phyloP scores from a whole-genome alignment of 1,284 basidiomycete species.

The Ganoderma resinaceum region DNA sequence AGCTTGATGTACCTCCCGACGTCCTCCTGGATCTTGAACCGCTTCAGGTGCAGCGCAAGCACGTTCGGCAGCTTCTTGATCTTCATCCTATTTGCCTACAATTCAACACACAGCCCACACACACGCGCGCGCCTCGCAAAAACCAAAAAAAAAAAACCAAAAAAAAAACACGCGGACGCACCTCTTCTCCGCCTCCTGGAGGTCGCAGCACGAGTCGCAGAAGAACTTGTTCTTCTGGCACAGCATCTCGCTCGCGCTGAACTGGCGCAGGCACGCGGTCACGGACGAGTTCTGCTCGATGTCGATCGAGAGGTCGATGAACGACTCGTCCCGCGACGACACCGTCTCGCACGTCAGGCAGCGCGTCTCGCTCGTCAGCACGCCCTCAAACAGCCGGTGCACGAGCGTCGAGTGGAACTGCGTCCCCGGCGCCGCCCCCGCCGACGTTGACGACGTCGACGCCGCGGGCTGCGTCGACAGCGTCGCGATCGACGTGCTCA shows the following conservation, averaged over 20 bases:
- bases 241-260: conserved; percentile 98
- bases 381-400: conserved; percentile 92
- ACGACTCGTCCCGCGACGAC: conserved; percentile 95
- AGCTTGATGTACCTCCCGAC: conserved; percentile 97
- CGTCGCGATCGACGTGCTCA: conserved; percentile 63
- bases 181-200: conserved; percentile 99
- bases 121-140: too few species aligned
- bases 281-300: conserved; percentile 98
- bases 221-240: conserved; percentile 99
- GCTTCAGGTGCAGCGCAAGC: conserved; percentile 91
- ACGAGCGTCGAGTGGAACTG: conserved; percentile 74
- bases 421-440: conserved; percentile 19
- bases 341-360: conserved; percentile 98
- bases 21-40: conserved; percentile 88
- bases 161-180: conserved; percentile 45
- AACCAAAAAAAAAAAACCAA: not conserved
- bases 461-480: conserved; percentile 43
- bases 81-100: conserved; percentile 43
- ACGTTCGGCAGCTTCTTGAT: conserved; percentile 72
- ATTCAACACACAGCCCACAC: not conserved
- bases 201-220: conserved; percentile 94
- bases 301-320: conserved; percentile 97
- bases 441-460: conserved; percentile 29
- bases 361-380: conserved; percentile 94
- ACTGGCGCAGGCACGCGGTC: conserved; percentile 93